These are phyloP conservation scores for Fusarium longipes DNA, from an alignment of 2,329 filamentous ascomycete species.

Conservation along the genomic window DNA sequence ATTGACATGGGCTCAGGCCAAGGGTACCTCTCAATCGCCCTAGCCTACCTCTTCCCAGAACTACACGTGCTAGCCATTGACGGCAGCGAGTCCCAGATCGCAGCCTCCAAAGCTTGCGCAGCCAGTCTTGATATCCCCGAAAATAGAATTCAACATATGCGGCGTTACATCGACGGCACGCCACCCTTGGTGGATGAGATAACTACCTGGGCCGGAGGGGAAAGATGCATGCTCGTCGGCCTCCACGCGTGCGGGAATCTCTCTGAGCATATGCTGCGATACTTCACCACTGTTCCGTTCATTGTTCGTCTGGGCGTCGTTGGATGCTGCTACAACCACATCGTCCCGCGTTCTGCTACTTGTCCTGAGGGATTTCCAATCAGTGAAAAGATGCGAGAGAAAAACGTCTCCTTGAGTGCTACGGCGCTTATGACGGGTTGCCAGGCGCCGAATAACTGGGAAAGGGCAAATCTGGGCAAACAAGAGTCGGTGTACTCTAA, in stretches of 20 bases:
- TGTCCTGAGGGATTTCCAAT: not conserved
- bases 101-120: not conserved
- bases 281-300: not conserved
- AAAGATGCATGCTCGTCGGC: not conserved
- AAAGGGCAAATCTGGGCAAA: not conserved
- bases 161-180: not conserved
- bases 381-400: not conserved
- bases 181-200: not conserved
- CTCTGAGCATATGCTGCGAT: not conserved
- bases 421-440: not conserved
- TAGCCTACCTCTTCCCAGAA: not conserved
- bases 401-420: not conserved
- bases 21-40: not conserved
- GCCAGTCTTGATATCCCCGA: not conserved
- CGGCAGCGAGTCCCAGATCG: not conserved
- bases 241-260: not conserved
- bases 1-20: not conserved
- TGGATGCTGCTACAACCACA: not conserved
- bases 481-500: not conserved
- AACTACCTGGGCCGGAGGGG: not conserved
- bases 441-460: not conserved
- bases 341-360: not conserved
- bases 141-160: not conserved
- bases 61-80: not conserved
- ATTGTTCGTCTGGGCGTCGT: not conserved